Evolutionary conservation across 495 filamentous ascomycete species (phyloP).

Genomic region (Beverwykella pulmonaria): DNA sequence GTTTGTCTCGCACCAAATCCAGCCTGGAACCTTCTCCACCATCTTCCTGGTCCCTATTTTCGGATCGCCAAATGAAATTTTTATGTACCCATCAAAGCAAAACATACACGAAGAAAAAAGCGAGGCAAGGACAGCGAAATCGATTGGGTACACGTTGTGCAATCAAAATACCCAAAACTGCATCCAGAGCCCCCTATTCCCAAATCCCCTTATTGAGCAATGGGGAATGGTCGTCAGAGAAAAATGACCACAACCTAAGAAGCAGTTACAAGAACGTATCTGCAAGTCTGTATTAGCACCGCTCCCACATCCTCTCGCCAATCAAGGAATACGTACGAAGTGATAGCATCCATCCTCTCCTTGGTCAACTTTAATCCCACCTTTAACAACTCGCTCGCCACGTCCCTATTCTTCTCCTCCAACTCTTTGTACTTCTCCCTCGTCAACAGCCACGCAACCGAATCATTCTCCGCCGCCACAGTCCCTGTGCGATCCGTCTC

Average conservation of each 20-base stretch:
- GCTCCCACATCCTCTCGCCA: not conserved
- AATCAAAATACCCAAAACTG: no score
- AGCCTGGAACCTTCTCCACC: no score
- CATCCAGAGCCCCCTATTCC: no score
- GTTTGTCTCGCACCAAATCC: no score
- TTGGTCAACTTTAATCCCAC: conserved; percentile 84
- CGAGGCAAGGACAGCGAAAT: no score
- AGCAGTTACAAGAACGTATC: conserved; percentile 32
- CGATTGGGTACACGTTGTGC: no score
- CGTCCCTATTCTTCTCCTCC: conserved; percentile 68
- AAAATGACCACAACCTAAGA: conserved; percentile 5
- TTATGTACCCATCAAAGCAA: no score
- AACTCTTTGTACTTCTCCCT: conserved; percentile 68
- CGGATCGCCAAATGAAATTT: no score
- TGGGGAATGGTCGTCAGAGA: no score
- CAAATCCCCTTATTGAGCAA: no score
- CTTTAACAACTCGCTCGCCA: conserved; percentile 81
- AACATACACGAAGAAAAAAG: no score
- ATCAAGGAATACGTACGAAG: conserved; percentile 42
- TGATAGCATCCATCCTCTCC: conserved; percentile 89
- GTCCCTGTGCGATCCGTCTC: conserved; percentile 85
- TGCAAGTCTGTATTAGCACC: not conserved
- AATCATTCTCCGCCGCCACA: conserved; percentile 77
- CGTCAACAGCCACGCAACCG: conserved; percentile 80
- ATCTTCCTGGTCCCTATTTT: no score